These are phyloP conservation scores for Leucosporidium yakuticum DNA, from an alignment of 768 basidiomycete species.

Conservation along the genomic window DNA sequence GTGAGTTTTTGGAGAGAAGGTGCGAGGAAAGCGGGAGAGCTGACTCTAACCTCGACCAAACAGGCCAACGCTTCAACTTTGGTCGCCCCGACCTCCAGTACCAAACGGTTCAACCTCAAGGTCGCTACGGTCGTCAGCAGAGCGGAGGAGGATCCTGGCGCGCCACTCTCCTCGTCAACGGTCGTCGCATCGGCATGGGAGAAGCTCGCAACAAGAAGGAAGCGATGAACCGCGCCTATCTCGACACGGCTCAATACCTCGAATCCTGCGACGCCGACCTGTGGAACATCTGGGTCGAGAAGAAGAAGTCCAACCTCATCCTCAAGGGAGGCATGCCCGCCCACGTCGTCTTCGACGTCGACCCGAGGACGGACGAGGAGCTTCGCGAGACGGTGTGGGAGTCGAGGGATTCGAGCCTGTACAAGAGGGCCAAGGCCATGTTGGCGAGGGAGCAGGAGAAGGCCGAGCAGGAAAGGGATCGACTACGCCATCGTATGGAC, in stretches of 20 bases:
- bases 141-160: conserved; percentile 52
- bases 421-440: conserved; percentile 28
- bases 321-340: conserved; percentile 51
- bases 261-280: conserved; percentile 73
- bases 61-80: conserved; percentile 30
- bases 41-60: neutral
- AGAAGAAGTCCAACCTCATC: conserved; percentile 58
- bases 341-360: conserved; percentile 53
- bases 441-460: conserved; percentile 24
- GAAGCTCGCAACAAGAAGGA: conserved; percentile 61
- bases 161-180: conserved; percentile 67
- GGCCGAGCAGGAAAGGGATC: conserved; percentile 14
- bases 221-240: conserved; percentile 65
- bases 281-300: conserved; percentile 62
- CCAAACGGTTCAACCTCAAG: conserved; percentile 39
- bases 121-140: conserved; percentile 14
- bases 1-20: conserved; percentile 42
- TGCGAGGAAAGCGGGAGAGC: conserved; percentile 1
- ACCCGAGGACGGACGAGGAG: conserved; percentile 59
- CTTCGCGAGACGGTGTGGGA: conserved; percentile 56
- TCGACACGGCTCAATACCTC: conserved; percentile 82
- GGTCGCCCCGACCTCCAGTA: conserved; percentile 24
- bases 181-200: conserved; percentile 76
- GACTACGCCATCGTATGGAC: conserved; percentile 11
- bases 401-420: conserved; percentile 24